phyloP scores from a whole-genome alignment of 2,329 filamentous ascomycete genomes.

The Anthostomella pinea region DNA sequence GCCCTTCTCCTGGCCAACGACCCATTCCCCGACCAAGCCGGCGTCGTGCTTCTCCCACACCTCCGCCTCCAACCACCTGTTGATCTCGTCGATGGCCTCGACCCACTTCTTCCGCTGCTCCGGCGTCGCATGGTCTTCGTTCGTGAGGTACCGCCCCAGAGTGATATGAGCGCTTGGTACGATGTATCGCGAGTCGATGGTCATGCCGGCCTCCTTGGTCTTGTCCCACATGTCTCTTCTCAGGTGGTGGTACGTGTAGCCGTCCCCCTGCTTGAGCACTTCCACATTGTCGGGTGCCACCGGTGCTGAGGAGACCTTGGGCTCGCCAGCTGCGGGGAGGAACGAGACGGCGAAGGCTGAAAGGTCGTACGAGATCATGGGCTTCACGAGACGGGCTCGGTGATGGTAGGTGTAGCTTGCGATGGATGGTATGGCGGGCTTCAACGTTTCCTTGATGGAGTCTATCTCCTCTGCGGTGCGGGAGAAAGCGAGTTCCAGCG shows the following conservation, averaged over 20 bases:
- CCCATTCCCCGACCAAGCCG: conserved; percentile 66
- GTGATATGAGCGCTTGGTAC: conserved; percentile 90
- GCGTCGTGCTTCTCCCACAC: conserved; percentile 60
- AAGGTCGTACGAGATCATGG: conserved; percentile 78
- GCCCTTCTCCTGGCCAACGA: conserved; percentile 81
- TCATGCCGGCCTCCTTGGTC: conserved; percentile 59
- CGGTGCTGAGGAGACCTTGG: conserved; percentile 38
- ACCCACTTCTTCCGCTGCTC: conserved; percentile 64
- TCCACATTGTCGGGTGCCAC: conserved; percentile 35
- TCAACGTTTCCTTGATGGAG: conserved; percentile 56
- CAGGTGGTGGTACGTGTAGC: conserved; percentile 87
- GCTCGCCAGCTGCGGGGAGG: conserved; percentile 71
- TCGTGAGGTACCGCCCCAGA: conserved; percentile 73
- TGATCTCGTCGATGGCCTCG: conserved; percentile 69
- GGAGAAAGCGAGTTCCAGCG: conserved; percentile 80
- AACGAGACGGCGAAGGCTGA: conserved; percentile 86
- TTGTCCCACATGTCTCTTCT: conserved; percentile 71
- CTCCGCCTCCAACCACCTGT: conserved; percentile 67
- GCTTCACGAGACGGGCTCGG: conserved; percentile 74
- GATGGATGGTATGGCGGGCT: conserved; percentile 55
- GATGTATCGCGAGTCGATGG: conserved; percentile 75
- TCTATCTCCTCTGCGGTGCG: conserved; percentile 68
- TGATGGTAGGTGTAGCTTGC: conserved; percentile 65
- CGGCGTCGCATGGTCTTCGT: conserved; percentile 59
- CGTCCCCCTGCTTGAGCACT: conserved; percentile 50